These are phyloP conservation scores for Epichloe gansuensis DNA, from an alignment of 2,329 filamentous ascomycete species.

Conservation along the genomic window DNA sequence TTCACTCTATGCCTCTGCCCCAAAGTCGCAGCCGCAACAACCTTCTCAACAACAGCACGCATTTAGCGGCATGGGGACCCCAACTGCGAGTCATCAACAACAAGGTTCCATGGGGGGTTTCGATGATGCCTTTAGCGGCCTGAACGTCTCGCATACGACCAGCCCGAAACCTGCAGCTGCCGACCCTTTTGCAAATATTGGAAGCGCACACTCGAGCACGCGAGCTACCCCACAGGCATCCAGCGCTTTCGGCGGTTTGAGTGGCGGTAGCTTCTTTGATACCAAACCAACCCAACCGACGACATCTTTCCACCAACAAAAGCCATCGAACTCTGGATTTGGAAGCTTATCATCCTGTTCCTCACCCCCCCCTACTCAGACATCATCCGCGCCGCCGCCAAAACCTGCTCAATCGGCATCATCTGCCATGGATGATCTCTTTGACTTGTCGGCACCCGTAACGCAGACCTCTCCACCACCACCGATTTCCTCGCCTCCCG, in stretches of 20 bases:
- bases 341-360: conserved; percentile 54
- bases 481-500: conserved; percentile 26
- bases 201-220: conserved; percentile 22
- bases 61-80: conserved; percentile 55
- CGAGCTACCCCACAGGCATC: conserved; percentile 22
- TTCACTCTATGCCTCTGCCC: conserved; percentile 78
- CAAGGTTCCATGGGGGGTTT: conserved; percentile 47
- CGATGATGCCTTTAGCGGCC: conserved; percentile 56
- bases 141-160: conserved; percentile 30
- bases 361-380: conserved; percentile 25
- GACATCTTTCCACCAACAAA: conserved; percentile 34
- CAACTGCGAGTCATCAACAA: conserved; percentile 36
- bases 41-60: conserved; percentile 24
- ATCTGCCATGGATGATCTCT: conserved; percentile 62
- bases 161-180: conserved; percentile 29
- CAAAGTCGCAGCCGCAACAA: conserved; percentile 48
- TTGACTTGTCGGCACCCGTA: conserved; percentile 55
- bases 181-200: conserved; percentile 51
- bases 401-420: conserved; percentile 34
- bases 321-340: conserved; percentile 46
- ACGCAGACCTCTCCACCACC: conserved; percentile 32
- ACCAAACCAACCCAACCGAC: conserved; percentile 49
- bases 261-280: conserved; percentile 78
- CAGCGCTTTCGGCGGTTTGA: conserved; percentile 37
- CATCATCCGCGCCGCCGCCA: conserved; percentile 16